Conservation (phyloP, 306 rosid species). For the Dalbergia cultrata region DNA sequence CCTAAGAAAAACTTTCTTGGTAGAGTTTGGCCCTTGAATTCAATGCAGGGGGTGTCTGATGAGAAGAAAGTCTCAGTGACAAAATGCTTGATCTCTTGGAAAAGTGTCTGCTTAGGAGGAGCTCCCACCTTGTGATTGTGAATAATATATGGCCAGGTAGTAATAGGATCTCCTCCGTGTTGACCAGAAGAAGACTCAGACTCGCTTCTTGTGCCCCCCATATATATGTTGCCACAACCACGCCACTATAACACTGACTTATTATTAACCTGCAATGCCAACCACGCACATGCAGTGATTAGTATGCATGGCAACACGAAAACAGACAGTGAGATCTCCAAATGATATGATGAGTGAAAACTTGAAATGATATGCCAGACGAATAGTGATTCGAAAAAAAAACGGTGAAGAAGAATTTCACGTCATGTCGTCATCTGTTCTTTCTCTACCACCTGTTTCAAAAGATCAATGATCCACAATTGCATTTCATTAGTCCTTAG, state of each 20-base stretch:
- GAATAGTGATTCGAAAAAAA: no score
- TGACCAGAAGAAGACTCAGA: conserved; percentile 17
- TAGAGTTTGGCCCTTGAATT: conserved; percentile 49
- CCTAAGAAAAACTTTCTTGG: conserved; percentile 50
- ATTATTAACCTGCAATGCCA: conserved; percentile 36
- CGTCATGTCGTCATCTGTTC: no score
- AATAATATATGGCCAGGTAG: background rate
- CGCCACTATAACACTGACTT: conserved; percentile 42
- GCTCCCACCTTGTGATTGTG: conserved; percentile 47
- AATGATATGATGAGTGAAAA: no score
- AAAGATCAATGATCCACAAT: no score
- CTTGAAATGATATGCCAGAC: no score
- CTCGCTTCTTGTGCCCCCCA: conserved; percentile 43
- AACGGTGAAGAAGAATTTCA: no score
- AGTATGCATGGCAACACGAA: background rate
- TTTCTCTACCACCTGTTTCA: no score
- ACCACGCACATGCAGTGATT: background rate
- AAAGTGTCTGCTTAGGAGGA: conserved; percentile 55
- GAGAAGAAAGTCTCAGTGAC: conserved; percentile 58
- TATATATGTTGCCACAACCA: background rate
- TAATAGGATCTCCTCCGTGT: conserved; percentile 14
- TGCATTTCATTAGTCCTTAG: no score
- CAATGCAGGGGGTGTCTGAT: conserved; percentile 53
- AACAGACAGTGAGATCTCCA: no score
- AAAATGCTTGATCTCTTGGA: conserved; percentile 45